phyloP scores from a whole-genome alignment of 2,329 filamentous ascomycete genomes.

The Talaromyces atroroseus region DNA sequence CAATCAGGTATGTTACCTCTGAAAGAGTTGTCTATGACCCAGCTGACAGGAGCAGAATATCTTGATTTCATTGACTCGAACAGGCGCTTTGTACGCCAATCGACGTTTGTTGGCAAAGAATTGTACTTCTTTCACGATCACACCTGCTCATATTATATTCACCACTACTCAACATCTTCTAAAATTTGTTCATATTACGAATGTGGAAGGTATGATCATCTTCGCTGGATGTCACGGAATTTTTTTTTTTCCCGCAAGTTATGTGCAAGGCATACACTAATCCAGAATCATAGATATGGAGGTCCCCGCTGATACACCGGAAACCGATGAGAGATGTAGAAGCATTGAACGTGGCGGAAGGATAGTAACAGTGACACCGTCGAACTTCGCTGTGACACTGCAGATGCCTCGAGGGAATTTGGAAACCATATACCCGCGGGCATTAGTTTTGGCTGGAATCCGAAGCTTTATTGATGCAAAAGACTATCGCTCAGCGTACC shows the following conservation, averaged over 20 bases:
- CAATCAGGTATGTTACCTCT: slow-evolving; percentile 31
- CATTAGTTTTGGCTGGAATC: slow-evolving; percentile 87
- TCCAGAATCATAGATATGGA: slow-evolving; percentile 59
- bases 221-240: neutral
- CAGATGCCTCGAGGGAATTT: slow-evolving; percentile 96
- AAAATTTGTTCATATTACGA: slow-evolving; percentile 82
- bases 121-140: slow-evolving; percentile 85
- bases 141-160: slow-evolving; percentile 76
- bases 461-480: slow-evolving; percentile 71
- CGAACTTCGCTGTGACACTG: slow-evolving; percentile 75
- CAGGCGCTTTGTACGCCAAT: slow-evolving; percentile 74
- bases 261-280: slow-evolving; percentile 3
- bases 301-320: slow-evolving; percentile 79
- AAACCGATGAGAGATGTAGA: slow-evolving; percentile 85
- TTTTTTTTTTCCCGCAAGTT: neutral
- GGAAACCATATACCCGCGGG: slow-evolving; percentile 89
- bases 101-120: slow-evolving; percentile 70
- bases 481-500: slow-evolving; percentile 78
- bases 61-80: slow-evolving; percentile 63
- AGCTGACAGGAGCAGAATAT: slow-evolving; percentile 35
- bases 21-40: neutral
- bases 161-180: slow-evolving; percentile 89
- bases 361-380: slow-evolving; percentile 83
- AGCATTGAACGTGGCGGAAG: slow-evolving; percentile 85
- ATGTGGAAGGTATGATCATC: slow-evolving; percentile 53